Conservation (phyloP, 495 filamentous ascomycete species). For the Thermochaetoides thermophila region DNA sequence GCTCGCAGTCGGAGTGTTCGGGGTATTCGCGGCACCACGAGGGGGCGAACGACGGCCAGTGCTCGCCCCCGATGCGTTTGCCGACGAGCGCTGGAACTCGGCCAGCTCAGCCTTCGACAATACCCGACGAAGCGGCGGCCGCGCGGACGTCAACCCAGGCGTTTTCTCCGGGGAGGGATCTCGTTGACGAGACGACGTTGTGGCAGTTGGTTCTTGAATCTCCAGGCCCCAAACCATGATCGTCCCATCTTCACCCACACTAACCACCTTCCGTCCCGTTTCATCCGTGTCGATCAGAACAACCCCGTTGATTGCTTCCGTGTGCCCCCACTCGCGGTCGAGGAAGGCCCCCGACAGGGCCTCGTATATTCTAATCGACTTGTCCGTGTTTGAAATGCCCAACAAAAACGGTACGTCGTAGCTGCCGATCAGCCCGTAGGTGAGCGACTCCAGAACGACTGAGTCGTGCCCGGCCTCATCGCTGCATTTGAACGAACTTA, state of each 20-base stretch:
- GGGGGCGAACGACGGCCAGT: constrained; percentile 50
- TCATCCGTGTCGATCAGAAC: constrained; percentile 49
- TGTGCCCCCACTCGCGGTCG: constrained; percentile 85
- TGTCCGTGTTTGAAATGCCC: constrained; percentile 82
- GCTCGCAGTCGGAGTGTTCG: no score
- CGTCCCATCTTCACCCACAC: constrained; percentile 67
- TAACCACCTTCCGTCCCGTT: constrained; percentile 43
- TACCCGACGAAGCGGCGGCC: constrained; percentile 55
- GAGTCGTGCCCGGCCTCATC: constrained; percentile 67
- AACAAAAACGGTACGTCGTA: constrained; percentile 43
- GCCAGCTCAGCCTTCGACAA: constrained; percentile 65
- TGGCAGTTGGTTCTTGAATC: constrained; percentile 20
- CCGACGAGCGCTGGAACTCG: constrained; percentile 49
- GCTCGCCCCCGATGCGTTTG: constrained; percentile 3
- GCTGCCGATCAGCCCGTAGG: constrained; percentile 32
- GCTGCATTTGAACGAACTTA: constrained; percentile 62
- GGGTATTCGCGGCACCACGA: constrained; percentile 35
- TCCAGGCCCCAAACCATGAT: constrained; percentile 73
- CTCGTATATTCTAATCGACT: constrained; percentile 84
- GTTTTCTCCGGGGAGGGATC: constrained; percentile 40
- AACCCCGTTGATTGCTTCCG: constrained; percentile 75
- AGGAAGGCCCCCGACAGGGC: constrained; percentile 58
- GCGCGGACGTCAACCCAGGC: constrained; percentile 29
- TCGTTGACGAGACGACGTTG: constrained; percentile 16
- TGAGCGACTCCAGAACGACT: constrained; percentile 66